A percentile compares a stretch with the other conserved stretches of the same genome.
Evolutionary conservation across 352 stramenopile genomes (phyloP).

Genomic region (Globisporangium mamillatum): DNA sequence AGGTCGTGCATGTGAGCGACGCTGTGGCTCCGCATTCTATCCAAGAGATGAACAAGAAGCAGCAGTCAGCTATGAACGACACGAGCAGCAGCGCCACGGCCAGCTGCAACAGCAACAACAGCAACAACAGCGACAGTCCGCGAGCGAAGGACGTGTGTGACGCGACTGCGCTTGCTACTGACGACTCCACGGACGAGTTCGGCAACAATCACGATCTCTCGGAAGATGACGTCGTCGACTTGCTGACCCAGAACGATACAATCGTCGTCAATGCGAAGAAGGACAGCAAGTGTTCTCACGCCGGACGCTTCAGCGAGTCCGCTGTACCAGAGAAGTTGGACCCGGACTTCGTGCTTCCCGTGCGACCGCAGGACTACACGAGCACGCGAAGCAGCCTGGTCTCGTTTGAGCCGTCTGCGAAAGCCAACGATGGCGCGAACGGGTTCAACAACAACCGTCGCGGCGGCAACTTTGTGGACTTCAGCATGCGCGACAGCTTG

Average conservation of each 20-base stretch:
- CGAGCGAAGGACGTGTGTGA: not conserved
- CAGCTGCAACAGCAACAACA: slow-evolving; percentile 7
- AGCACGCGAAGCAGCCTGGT: slow-evolving; percentile 60
- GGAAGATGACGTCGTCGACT: not conserved
- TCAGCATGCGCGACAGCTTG: slow-evolving; percentile 42
- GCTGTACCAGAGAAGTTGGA: slow-evolving; percentile 30
- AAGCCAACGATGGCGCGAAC: slow-evolving; percentile 16
- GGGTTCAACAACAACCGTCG: slow-evolving; percentile 18
- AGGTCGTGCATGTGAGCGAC: not conserved
- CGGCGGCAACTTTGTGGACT: slow-evolving; percentile 21
- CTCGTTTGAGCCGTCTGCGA: slow-evolving; percentile 36
- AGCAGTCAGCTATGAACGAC: not conserved
- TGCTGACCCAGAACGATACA: not conserved
- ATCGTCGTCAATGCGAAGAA: not conserved
- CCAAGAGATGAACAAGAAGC: not conserved
- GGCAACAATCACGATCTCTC: not conserved
- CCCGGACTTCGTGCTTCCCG: slow-evolving; percentile 37
- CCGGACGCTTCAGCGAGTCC: slow-evolving; percentile 20
- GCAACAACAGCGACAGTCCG: not conserved
- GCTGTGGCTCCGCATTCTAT: not conserved
- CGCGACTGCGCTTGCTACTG: not conserved
- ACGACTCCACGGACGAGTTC: not conserved
- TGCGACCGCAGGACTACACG: slow-evolving; percentile 23
- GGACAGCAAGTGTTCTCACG: not conserved
- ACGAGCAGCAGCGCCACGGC: slow-evolving; percentile 10